These are phyloP conservation scores for Phytophthora kernoviae DNA, from an alignment of 352 stramenopile species.

Conservation along the genomic window DNA sequence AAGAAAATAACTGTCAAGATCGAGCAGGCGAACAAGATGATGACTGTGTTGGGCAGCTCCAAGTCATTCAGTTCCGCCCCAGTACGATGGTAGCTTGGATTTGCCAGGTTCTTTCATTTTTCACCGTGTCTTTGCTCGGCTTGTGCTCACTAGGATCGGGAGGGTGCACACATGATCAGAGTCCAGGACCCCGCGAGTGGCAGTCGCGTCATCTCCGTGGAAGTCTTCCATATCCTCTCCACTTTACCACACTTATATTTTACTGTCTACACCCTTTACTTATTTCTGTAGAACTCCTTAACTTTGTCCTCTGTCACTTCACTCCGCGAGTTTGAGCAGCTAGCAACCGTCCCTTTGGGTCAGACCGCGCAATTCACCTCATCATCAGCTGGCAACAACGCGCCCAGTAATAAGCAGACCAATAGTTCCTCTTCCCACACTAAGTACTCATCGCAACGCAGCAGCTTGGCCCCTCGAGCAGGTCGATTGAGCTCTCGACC, in stretches of 20 bases:
- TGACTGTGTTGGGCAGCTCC: conserved; percentile 41
- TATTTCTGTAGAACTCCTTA: conserved; percentile 37
- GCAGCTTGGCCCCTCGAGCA: conserved; percentile 11
- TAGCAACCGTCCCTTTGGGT: conserved; percentile 64
- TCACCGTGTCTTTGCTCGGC: not conserved
- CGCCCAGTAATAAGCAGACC: conserved; percentile 9
- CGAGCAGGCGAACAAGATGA: conserved; percentile 84
- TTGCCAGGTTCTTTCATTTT: not conserved
- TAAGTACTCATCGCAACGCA: conserved; percentile 8
- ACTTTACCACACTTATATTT: conserved; percentile 1
- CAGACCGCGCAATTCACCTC: conserved; percentile 36
- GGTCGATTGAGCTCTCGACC: conserved; percentile 9
- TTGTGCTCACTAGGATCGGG: conserved; percentile 51
- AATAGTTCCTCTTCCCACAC: not conserved
- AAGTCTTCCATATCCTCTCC: conserved; percentile 78
- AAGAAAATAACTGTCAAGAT: conserved; percentile 82
- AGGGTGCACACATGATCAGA: conserved; percentile 74
- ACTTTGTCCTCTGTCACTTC: conserved; percentile 22
- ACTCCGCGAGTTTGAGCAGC: conserved; percentile 80
- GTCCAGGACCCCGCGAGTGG: conserved; percentile 41
- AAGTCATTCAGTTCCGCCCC: conserved; percentile 54
- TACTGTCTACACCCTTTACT: conserved; percentile 1
- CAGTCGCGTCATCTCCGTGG: conserved; percentile 67
- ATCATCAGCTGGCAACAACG: not conserved
- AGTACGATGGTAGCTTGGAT: conserved; percentile 19